phyloP scores from a whole-genome alignment of 805 yeast genomes.

The Metschnikowia kunwiensis region DNA sequence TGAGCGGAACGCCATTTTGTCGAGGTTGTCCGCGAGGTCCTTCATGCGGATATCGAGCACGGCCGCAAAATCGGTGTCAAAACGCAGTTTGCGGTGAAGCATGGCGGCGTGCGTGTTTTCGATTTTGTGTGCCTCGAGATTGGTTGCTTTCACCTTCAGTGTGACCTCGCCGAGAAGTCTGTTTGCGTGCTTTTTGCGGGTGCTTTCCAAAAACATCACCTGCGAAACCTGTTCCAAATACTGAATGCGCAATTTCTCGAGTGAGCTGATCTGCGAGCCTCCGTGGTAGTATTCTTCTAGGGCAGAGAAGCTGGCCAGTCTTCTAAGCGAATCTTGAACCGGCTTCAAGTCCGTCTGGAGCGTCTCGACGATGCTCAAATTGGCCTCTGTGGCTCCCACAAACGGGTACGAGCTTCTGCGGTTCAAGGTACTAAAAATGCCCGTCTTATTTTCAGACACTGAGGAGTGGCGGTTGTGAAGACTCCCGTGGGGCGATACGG shows the following conservation, averaged over 20 bases:
- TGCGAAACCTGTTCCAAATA: conserved; percentile 6
- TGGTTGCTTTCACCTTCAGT: conserved; percentile 8
- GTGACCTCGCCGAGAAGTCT: not conserved
- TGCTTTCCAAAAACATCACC: conserved; percentile 4
- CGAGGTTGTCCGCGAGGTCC: conserved; percentile 34
- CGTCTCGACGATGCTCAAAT: conserved; percentile 23
- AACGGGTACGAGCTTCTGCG: conserved; percentile 38
- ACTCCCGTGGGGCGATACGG: too few relatives aligned
- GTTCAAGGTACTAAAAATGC: conserved; percentile 12
- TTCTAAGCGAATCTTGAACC: conserved; percentile 2
- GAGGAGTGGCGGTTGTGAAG: not conserved
- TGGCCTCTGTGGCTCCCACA: conserved; percentile 16
- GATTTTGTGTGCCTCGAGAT: conserved; percentile 30
- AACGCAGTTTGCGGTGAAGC: conserved; percentile 21
- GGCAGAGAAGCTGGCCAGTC: conserved; percentile 25
- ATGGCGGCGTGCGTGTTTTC: conserved; percentile 27
- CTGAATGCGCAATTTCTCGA: conserved; percentile 10
- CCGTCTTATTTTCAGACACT: not conserved
- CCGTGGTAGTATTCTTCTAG: conserved; percentile 17
- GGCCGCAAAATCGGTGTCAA: conserved; percentile 30
- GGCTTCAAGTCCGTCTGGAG: conserved; percentile 1
- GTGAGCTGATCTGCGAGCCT: conserved; percentile 1
- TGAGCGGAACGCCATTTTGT: conserved; percentile 39
- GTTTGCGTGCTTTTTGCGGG: not conserved
- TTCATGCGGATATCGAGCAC: conserved; percentile 28